Evolutionary conservation across 2,329 filamentous ascomycete genomes (phyloP).

Genomic region (Truncatella angustata): DNA sequence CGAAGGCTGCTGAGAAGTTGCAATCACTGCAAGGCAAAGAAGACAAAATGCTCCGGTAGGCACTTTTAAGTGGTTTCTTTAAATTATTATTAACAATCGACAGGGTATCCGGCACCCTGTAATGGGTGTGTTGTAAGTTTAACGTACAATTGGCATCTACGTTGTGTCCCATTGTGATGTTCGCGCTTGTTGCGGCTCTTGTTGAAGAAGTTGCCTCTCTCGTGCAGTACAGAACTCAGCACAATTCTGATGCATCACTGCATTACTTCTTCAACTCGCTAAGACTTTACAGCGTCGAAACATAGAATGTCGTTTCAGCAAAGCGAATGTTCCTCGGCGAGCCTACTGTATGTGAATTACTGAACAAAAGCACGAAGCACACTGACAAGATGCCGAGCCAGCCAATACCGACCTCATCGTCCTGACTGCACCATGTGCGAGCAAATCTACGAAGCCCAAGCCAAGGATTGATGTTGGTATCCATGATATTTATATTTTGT

Average conservation of each 20-base stretch:
- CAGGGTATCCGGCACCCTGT: neutral
- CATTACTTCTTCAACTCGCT: too few relatives aligned
- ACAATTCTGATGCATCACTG: neutral
- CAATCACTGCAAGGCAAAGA: constrained; percentile 38
- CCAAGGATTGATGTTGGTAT: neutral
- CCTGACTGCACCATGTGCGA: constrained; percentile 1
- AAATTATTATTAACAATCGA: neutral
- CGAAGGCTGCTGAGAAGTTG: constrained; percentile 29
- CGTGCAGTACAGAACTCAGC: neutral
- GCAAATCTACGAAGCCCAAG: neutral
- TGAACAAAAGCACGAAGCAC: neutral
- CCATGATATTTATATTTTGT: neutral
- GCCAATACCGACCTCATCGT: constrained; percentile 9
- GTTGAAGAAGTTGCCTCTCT: too few relatives aligned
- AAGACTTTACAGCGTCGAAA: too few relatives aligned
- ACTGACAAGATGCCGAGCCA: neutral
- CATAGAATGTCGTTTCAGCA: constrained; percentile 12
- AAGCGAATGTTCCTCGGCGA: constrained; percentile 18
- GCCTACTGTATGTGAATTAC: constrained; percentile 18
- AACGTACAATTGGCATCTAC: too few relatives aligned
- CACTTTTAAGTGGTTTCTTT: neutral
- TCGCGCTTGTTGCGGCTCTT: too few relatives aligned
- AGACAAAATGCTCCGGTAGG: constrained; percentile 38
- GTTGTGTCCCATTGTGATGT: too few relatives aligned
- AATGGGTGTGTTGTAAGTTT: neutral